Conservation (phyloP, 2,329 filamentous ascomycete genomes). For the Ceratocystis harringtonii region DNA sequence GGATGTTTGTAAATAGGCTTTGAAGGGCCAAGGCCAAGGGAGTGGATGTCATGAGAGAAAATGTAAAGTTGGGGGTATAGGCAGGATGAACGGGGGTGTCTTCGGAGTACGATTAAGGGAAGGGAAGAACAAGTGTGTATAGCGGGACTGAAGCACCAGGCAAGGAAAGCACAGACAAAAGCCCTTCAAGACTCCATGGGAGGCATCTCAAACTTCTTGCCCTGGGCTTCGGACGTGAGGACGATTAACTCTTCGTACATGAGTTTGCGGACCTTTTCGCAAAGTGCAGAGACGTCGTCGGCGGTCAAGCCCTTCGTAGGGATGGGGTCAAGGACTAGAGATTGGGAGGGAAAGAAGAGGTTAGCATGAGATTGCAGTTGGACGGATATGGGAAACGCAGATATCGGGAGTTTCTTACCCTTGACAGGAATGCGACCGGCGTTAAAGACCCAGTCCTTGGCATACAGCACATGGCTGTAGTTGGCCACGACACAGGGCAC, state of each 20-base stretch:
- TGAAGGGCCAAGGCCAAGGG: too few species aligned
- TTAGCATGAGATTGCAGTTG: background rate
- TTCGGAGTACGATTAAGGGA: too few species aligned
- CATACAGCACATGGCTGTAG: conserved; percentile 57
- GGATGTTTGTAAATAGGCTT: too few species aligned
- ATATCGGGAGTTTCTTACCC: conserved; percentile 33
- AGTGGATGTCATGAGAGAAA: background rate
- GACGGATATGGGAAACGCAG: background rate
- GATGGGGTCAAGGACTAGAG: conserved; percentile 62
- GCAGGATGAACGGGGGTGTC: background rate
- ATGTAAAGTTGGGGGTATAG: background rate
- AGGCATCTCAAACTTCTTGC: conserved; percentile 21
- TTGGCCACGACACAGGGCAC: conserved; percentile 73
- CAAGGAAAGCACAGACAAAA: too few species aligned
- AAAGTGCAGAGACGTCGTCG: conserved; percentile 63
- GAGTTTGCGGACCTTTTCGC: conserved; percentile 49
- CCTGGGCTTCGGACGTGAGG: conserved; percentile 38
- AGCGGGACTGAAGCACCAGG: too few species aligned
- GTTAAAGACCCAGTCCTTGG: conserved; percentile 50
- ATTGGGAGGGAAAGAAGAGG: background rate
- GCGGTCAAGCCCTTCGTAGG: conserved; percentile 56
- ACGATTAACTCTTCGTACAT: conserved; percentile 56
- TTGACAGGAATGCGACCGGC: conserved; percentile 59
- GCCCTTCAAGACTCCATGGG: conserved; percentile 1
- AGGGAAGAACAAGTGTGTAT: too few species aligned